These are phyloP conservation scores for Nakazawaea anatomiae DNA, from an alignment of 805 yeast genomes.

Conservation along the genomic window DNA sequence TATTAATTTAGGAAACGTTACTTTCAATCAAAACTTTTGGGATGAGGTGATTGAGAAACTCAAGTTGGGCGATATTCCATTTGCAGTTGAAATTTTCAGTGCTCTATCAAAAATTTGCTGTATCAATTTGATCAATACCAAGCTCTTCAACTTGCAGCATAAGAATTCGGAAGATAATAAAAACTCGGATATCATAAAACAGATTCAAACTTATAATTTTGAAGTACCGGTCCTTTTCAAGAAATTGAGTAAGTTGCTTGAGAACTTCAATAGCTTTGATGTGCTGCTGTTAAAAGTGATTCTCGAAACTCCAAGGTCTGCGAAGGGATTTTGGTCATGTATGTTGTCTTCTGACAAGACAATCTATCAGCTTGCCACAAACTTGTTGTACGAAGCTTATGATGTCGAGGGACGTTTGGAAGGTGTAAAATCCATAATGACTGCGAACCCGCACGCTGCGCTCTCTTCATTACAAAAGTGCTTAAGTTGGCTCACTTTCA, in stretches of 20 bases:
- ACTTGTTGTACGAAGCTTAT: constrained; percentile 66
- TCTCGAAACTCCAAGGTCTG: constrained; percentile 34
- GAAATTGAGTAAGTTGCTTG: neutral
- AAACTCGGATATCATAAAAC: neutral
- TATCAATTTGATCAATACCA: constrained; percentile 4
- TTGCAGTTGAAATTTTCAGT: constrained; percentile 5
- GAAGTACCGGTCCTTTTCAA: neutral
- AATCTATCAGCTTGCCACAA: constrained; percentile 64
- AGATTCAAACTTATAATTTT: neutral
- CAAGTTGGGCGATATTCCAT: constrained; percentile 1
- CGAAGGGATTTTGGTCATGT: constrained; percentile 70
- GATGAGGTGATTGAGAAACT: neutral
- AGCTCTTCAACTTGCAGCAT: neutral
- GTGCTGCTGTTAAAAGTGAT: constrained; percentile 25
- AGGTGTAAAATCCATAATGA: constrained; percentile 55
- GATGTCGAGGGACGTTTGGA: constrained; percentile 79
- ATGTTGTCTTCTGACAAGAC: constrained; percentile 55
- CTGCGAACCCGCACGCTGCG: constrained; percentile 35
- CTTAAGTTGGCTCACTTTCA: constrained; percentile 35
- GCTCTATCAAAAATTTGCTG: constrained; percentile 6
- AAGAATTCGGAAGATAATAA: neutral
- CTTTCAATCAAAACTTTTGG: constrained; percentile 7
- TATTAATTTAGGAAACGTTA: neutral
- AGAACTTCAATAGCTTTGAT: neutral
- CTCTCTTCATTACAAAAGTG: constrained; percentile 43